Conservation (phyloP, 768 basidiomycete species). For the Lentinula sp. region DNA sequence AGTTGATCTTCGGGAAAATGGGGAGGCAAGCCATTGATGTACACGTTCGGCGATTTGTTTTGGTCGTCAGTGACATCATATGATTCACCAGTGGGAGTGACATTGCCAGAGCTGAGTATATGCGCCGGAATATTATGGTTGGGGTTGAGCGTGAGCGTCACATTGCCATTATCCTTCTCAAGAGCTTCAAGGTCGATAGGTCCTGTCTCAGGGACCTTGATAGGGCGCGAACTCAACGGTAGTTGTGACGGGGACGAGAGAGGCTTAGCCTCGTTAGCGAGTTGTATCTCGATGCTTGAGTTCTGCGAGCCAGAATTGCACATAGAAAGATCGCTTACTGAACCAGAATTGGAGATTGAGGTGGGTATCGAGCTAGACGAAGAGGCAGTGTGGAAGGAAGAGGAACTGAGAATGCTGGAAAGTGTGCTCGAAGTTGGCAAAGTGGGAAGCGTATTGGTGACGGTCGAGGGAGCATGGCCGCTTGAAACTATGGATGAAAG, state of each 20-base stretch:
- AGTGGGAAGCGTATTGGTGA: neutral
- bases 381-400: neutral
- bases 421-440: slow-evolving; percentile 4
- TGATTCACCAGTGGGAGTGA: neutral
- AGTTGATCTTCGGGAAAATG: slow-evolving; percentile 79
- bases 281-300: neutral
- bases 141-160: neutral
- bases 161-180: neutral
- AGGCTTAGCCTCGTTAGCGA: neutral
- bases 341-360: neutral
- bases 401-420: neutral
- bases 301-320: neutral
- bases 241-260: neutral
- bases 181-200: slow-evolving; percentile 4
- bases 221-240: neutral
- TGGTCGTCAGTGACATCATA: neutral
- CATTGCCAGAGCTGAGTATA: neutral
- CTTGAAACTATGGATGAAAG: neutral
- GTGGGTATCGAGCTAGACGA: slow-evolving; percentile 2
- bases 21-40: slow-evolving; percentile 83
- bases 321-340: neutral
- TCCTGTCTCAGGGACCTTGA: slow-evolving; percentile 1
- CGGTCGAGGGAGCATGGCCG: neutral
- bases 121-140: neutral
- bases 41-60: slow-evolving; percentile 70